phyloP scores from a whole-genome alignment of 768 basidiomycete genomes.

The Lentinula aciculospora region DNA sequence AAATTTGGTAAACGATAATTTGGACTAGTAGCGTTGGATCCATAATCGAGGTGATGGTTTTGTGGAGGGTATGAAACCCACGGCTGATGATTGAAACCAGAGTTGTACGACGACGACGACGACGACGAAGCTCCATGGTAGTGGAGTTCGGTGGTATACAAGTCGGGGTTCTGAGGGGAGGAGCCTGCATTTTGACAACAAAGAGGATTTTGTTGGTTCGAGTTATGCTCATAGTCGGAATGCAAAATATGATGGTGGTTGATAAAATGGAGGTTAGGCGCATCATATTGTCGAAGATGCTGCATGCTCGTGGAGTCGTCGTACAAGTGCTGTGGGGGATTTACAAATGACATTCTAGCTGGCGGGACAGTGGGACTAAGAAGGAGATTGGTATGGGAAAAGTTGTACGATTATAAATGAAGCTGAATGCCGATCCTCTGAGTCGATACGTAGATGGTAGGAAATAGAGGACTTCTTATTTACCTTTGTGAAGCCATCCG shows the following conservation, averaged over 20 bases:
- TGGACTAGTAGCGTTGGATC: background rate
- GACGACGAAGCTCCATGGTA: background rate
- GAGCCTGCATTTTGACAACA: too few species aligned
- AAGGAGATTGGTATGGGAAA: background rate
- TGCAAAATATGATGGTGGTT: background rate
- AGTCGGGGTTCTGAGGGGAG: background rate
- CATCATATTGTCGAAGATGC: background rate
- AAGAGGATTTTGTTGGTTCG: background rate
- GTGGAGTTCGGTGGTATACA: background rate
- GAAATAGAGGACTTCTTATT: background rate
- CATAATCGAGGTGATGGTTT: background rate
- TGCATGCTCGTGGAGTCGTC: background rate
- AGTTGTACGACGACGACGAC: background rate
- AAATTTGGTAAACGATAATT: background rate
- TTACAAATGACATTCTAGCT: background rate
- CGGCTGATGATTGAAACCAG: background rate
- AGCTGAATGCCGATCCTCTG: constrained; percentile 1
- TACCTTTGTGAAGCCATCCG: constrained; percentile 1
- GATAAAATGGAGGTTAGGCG: background rate
- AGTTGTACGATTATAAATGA: background rate
- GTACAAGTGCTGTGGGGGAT: background rate
- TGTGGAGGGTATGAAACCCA: background rate
- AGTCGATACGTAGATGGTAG: background rate
- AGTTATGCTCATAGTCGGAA: background rate
- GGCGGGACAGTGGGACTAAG: background rate